Conservation (phyloP, 2,329 filamentous ascomycete genomes). For the Aureobasidium sp. region DNA sequence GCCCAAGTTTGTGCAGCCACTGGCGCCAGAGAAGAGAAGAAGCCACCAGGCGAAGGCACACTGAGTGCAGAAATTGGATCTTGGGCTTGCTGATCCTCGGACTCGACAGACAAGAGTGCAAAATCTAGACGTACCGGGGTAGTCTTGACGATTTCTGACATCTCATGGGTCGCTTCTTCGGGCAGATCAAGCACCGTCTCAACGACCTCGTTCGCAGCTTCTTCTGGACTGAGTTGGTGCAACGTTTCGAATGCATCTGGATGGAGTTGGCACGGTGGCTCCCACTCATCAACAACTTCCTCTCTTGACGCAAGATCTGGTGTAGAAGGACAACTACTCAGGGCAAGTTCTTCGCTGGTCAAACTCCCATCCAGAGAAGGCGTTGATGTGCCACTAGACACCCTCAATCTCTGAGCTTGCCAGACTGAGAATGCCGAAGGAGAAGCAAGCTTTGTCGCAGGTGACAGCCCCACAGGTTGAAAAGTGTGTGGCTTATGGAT, state of each 20-base stretch:
- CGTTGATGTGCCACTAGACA: slow-evolving; percentile 70
- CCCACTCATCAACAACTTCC: slow-evolving; percentile 58
- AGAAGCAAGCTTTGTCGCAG: slow-evolving; percentile 37
- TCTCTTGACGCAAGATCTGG: slow-evolving; percentile 57
- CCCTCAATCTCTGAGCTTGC: slow-evolving; percentile 48
- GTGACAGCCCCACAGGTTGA: slow-evolving; percentile 39
- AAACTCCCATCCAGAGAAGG: slow-evolving; percentile 87
- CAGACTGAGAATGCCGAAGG: slow-evolving; percentile 60
- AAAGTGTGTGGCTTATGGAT: slow-evolving; percentile 44
- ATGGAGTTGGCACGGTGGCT: slow-evolving; percentile 54
- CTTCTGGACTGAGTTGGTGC: slow-evolving; percentile 59
- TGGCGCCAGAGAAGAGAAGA: slow-evolving; percentile 78
- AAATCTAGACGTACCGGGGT: slow-evolving; percentile 14
- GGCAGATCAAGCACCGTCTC: slow-evolving; percentile 37
- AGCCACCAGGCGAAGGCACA: slow-evolving; percentile 84
- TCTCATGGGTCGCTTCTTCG: slow-evolving; percentile 45
- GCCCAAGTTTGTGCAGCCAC: slow-evolving; percentile 78
- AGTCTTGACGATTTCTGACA: slow-evolving; percentile 53
- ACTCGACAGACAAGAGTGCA: slow-evolving; percentile 11
- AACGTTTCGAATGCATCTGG: slow-evolving; percentile 74
- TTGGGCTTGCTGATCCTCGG: slow-evolving; percentile 30
- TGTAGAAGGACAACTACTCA: slow-evolving; percentile 76
- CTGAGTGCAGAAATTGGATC: slow-evolving; percentile 74
- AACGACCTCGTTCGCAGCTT: slow-evolving; percentile 23
- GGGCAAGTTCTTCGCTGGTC: slow-evolving; percentile 78